Percentiles rank a stretch among this genome's conserved stretches.
phyloP scores from a whole-genome alignment of 495 filamentous ascomycete species.

The Halenospora varia region DNA sequence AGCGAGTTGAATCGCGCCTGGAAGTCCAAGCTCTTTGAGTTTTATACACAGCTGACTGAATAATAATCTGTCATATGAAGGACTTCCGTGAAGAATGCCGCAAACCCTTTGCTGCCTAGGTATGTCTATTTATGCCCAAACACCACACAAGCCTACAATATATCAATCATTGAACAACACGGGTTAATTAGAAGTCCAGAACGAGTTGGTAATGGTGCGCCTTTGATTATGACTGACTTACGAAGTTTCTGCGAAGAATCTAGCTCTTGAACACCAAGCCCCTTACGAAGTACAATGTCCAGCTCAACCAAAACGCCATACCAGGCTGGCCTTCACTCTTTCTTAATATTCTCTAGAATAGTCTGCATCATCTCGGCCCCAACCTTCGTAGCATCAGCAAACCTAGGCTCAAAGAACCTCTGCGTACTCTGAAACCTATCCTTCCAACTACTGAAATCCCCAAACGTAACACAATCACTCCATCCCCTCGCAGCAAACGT shows the following conservation, averaged over 20 bases:
- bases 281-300: not conserved
- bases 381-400: constrained; percentile 75
- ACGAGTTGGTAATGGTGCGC: too few relatives aligned
- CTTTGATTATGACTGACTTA: too few relatives aligned
- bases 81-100: too few relatives aligned
- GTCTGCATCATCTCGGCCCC: constrained; percentile 98
- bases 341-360: constrained; percentile 76
- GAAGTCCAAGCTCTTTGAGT: too few relatives aligned
- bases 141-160: too few relatives aligned
- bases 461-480: constrained; percentile 87
- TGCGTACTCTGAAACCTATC: constrained; percentile 87
- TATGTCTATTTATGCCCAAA: too few relatives aligned
- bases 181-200: too few relatives aligned
- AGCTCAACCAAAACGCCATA: not conserved
- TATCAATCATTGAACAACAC: too few relatives aligned
- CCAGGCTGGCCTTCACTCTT: constrained; percentile 17
- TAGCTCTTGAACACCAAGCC: not conserved
- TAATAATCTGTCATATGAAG: too few relatives aligned
- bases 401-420: constrained; percentile 83
- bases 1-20: too few relatives aligned
- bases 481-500: constrained; percentile 94
- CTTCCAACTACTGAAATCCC: constrained; percentile 85
- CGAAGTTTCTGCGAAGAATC: not conserved
- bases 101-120: too few relatives aligned
- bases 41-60: too few relatives aligned